Base-by-base conservation (phyloP, 2,329 filamentous ascomycete species). In the Cladophialophora chaetospira region DNA sequence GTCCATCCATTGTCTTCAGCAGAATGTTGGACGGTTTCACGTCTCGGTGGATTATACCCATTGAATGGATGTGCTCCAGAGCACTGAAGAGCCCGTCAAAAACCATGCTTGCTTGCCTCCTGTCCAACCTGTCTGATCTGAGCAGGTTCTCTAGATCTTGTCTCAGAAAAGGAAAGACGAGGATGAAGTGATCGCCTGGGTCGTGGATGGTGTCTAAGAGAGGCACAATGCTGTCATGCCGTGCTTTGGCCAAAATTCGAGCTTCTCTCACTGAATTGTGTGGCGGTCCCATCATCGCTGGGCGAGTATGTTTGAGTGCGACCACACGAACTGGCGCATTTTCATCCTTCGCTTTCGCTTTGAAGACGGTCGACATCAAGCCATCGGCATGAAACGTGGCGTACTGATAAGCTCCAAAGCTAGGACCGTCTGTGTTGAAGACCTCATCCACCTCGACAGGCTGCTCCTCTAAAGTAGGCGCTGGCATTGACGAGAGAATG, bases 1-100 rank as follows among this genome's bases (percentile, higher is more conserved):
- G 88, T 0, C 88, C 89, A 4, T 81, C 76, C 0, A 81, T 75
- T 0, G 86, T 84, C 38, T 81, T 76, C 43, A 96, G 80, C 6
- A 97, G 78, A 31, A 99, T 81, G 51, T 96, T 96, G 0, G 91
- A 91, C 0, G 94, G 94, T 69, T 99, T 99, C 69, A 99, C 77
- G 69, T 99, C 94, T 55, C 94, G 86, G 71, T 99, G 94, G 53
- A 99, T 88, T 56, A 99, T 91, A 5, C 85, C 88, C 21, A 84
- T 75, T 5, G 71, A 65, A 70, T 99, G 94, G 2, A 97, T 77
- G 65, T 88, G 81, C 1, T 75, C 75, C 2, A 99, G 80, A 5
- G 84, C 92, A 3, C 74, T 71, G 68, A 97, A 88, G 5, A 94
- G 69, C 64, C 92, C 86, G 9, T 74, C 73, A 80, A 94, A 71